Conservation (phyloP, 176 grass and related monocot genomes). For the Panicum miliaceum region DNA sequence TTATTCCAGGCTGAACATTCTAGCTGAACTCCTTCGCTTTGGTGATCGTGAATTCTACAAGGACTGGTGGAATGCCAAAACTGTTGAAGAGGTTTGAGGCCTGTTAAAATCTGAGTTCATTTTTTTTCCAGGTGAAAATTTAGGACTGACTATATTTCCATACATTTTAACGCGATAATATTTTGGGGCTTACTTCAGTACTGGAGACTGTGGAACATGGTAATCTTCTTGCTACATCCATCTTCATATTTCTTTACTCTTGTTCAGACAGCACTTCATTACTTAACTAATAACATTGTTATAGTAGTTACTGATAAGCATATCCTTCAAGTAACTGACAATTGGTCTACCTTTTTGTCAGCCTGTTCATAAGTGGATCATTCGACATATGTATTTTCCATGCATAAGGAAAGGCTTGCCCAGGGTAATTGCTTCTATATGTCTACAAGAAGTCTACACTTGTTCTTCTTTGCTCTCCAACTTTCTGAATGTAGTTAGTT, state of each 20-base stretch:
- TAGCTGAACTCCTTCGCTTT: slow-evolving; percentile 85
- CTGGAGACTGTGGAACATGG: slow-evolving; percentile 99
- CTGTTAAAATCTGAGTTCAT: slow-evolving; percentile 5
- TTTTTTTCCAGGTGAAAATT: slow-evolving; percentile 23
- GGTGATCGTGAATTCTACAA: slow-evolving; percentile 99
- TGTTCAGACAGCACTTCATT: background rate
- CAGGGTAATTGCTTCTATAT: slow-evolving; percentile 66
- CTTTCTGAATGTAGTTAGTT: background rate
- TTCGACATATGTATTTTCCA: slow-evolving; percentile 93
- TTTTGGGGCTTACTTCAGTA: slow-evolving; percentile 65
- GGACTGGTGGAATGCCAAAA: slow-evolving; percentile 99
- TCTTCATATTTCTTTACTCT: background rate
- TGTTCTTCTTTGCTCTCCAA: background rate
- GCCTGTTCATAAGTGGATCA: slow-evolving; percentile 99
- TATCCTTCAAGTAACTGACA: slow-evolving; percentile 35
- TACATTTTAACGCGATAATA: slow-evolving; percentile 38
- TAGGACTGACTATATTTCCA: slow-evolving; percentile 48
- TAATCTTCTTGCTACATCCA: slow-evolving; percentile 43
- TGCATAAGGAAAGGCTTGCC: slow-evolving; percentile 83
- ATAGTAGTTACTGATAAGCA: slow-evolving; percentile 7
- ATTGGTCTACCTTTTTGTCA: slow-evolving; percentile 50
- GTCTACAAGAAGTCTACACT: background rate
- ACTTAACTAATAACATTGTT: slow-evolving; percentile 15
- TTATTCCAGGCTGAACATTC: slow-evolving; percentile 83
- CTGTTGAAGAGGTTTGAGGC: slow-evolving; percentile 86